Conservation (phyloP, 2,329 filamentous ascomycete species). For the Fusarium nodosum region DNA sequence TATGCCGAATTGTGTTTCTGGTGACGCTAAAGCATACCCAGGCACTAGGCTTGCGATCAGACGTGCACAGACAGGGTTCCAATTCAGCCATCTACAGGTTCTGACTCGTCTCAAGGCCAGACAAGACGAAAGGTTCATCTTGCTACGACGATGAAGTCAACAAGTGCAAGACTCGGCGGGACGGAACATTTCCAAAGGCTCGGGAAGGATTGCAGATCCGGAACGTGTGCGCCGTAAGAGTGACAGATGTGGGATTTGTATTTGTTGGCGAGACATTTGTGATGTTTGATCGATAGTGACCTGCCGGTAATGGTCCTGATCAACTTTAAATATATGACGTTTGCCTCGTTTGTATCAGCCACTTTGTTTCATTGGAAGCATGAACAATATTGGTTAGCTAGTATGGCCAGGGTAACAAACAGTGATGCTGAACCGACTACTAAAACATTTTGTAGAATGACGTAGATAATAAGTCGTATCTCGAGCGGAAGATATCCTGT, state of each 20-base stretch:
- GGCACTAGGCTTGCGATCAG: background rate
- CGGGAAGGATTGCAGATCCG: background rate
- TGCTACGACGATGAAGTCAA: background rate
- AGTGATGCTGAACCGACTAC: background rate
- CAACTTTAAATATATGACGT: background rate
- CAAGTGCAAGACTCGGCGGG: background rate
- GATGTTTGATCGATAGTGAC: too few species aligned
- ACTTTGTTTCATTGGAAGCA: background rate
- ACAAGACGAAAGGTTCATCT: background rate
- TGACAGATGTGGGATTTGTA: background rate
- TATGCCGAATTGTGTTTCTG: background rate
- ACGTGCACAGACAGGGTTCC: background rate
- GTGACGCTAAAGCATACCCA: background rate
- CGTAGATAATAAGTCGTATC: background rate
- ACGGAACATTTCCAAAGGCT: background rate
- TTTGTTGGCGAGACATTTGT: too few species aligned
- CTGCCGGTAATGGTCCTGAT: background rate
- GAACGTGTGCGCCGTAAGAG: background rate
- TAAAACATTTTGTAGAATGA: background rate
- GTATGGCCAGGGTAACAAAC: background rate
- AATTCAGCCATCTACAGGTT: background rate
- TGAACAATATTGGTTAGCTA: background rate
- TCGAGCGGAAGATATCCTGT: too few species aligned
- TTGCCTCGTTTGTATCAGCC: background rate
- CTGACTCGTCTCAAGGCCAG: background rate